Conservation (phyloP, 129 eudicot genomes). For the Tagetes erecta region DNA sequence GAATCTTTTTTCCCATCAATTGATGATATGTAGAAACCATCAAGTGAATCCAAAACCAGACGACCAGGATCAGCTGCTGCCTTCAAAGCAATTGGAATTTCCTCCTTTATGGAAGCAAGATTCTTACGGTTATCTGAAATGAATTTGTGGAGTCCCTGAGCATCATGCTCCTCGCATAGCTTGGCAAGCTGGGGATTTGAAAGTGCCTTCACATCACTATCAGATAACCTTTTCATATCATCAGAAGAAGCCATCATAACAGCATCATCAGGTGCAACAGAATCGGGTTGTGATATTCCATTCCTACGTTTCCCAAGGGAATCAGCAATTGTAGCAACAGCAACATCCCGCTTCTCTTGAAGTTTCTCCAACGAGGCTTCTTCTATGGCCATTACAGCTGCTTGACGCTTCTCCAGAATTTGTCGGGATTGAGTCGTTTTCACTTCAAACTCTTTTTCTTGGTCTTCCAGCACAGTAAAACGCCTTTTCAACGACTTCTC, state of each 20-base stretch:
- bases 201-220: slow-evolving; percentile 50
- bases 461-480: slow-evolving; percentile 86
- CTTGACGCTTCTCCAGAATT: slow-evolving; percentile 68
- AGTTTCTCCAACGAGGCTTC: slow-evolving; percentile 69
- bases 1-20: slow-evolving; percentile 83
- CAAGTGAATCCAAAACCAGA: slow-evolving; percentile 82
- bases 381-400: slow-evolving; percentile 81
- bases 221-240: slow-evolving; percentile 32
- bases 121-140: slow-evolving; percentile 95
- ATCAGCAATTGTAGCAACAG: slow-evolving; percentile 61
- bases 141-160: slow-evolving; percentile 82
- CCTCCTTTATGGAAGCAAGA: slow-evolving; percentile 79
- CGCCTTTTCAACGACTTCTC: slow-evolving; percentile 94
- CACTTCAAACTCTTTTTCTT: slow-evolving; percentile 76
- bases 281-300: slow-evolving; percentile 37
- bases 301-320: slow-evolving; percentile 57
- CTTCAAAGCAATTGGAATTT: slow-evolving; percentile 77
- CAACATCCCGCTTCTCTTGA: slow-evolving; percentile 91
- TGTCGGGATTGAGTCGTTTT: slow-evolving; percentile 71
- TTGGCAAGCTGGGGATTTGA: slow-evolving; percentile 77
- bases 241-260: not conserved
- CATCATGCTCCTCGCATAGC: slow-evolving; percentile 71
- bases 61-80: slow-evolving; percentile 79
- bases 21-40: slow-evolving; percentile 53
- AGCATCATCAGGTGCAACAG: slow-evolving; percentile 40